Conservation (phyloP, 768 basidiomycete genomes). For the Cystofilobasidium bisporidii region DNA sequence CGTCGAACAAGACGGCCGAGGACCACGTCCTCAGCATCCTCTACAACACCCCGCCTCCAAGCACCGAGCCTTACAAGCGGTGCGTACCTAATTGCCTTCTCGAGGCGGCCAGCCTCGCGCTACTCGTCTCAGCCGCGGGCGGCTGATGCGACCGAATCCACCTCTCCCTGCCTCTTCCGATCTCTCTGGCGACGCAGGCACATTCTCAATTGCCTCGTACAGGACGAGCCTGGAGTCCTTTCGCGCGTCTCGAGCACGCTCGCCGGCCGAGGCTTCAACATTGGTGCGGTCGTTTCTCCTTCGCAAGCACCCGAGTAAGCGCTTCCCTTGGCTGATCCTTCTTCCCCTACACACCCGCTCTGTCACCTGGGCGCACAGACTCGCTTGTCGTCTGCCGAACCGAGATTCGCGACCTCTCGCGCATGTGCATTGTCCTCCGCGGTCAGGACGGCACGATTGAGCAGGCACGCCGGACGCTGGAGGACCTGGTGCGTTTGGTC, state of each 20-base stretch:
- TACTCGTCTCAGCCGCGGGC: too few relatives aligned
- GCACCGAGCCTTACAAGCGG: slow-evolving; percentile 27
- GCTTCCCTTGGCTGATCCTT: too few relatives aligned
- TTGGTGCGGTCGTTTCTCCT: slow-evolving; percentile 34
- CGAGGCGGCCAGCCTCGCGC: too few relatives aligned
- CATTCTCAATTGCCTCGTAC: slow-evolving; percentile 91
- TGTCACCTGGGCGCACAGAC: too few relatives aligned
- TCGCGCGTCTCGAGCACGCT: slow-evolving; percentile 96
- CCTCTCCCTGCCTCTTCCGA: slow-evolving; percentile 3
- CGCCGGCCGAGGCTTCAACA: slow-evolving; percentile 91
- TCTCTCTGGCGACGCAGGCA: slow-evolving; percentile 53
- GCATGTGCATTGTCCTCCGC: slow-evolving; percentile 94
- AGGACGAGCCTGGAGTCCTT: slow-evolving; percentile 98
- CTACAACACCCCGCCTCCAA: slow-evolving; percentile 28
- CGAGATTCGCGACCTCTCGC: slow-evolving; percentile 88
- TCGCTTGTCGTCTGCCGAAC: slow-evolving; percentile 96
- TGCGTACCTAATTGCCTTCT: too few relatives aligned
- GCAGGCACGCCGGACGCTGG: slow-evolving; percentile 88
- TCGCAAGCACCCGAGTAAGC: not conserved
- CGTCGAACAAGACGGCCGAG: slow-evolving; percentile 24
- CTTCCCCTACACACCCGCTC: too few relatives aligned
- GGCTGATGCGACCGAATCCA: slow-evolving; percentile 8
- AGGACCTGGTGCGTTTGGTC: slow-evolving; percentile 67
- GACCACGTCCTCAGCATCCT: slow-evolving; percentile 28
- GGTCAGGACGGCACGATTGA: slow-evolving; percentile 98